Evolutionary conservation across 768 basidiomycete species (phyloP), one percentile per base, ranked within the genome.

Genomic region (Baorangia bicolor): DNA sequence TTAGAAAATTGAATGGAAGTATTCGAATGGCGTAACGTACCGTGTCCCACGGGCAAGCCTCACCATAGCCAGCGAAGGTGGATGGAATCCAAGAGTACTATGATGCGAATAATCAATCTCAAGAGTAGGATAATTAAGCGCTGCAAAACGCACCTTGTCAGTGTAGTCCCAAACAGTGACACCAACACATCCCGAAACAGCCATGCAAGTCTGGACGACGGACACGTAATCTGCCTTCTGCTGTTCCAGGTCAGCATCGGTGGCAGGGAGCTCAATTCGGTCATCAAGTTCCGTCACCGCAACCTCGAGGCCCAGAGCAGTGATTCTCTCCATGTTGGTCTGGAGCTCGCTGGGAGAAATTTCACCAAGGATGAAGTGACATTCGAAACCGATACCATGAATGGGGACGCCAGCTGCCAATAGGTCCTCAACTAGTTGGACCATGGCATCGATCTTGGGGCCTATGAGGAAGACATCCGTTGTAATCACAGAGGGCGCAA

Each of bases 281-380:
- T 83, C 83, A 63, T 88, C 86, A 45, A 88, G 77, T 64, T 87
- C 86, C 3, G 86, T 88, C 60, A 87, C 80, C 11, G 85, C 85
- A 25, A 87, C 81, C 60, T 87, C 86, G 40, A 88, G 72, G 5
- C 87, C 85, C 27, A 86, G 78, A 12, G 78, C 78, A 13, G 81
- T 77, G 64, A 87, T 81, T 47, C 77, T 73, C 56, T 78, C 64
- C 52, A 86, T 70, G 55, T 81, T 81, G 3, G 74, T 66, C 51
- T 78, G 72, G 46, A 87, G 66, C 12, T 71, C 55, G n/a, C 63
- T 56, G 4, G 76, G 68, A 2, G 83, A 81, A 16, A 87, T 74
- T 57, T 78, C 62, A 21, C 84, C 85, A 27, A 86, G 79, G 62
- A 84, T 81, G 58, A 86, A 73, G 67, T 87, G 86, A 48, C 74